Base-by-base conservation (phyloP, 371 early-diverging fungal species). In the Catenaria anguillulae region DNA sequence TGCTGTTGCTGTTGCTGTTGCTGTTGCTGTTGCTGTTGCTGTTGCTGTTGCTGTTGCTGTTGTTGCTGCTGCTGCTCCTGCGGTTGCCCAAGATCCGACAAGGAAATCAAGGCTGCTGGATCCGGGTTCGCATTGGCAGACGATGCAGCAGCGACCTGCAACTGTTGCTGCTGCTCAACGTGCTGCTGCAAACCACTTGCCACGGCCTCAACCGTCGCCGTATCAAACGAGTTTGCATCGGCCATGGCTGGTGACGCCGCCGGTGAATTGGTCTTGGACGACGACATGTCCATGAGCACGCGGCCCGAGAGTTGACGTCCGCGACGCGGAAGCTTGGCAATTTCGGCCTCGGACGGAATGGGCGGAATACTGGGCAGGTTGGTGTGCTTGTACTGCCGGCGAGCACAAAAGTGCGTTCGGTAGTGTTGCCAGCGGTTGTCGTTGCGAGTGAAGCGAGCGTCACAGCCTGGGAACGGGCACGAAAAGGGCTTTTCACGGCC, bases 371-470 rank as follows among this genome's bases (percentile, higher is more conserved):
- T 12, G 21, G 52, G 52, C 52, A 50, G 52, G 52, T 29, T 29
- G 15, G 52, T 31, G 29, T 24, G 24, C 31, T 50, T 50, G 52
- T 15, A 50, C 8, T 8, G 13, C 29, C 52, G 52, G 13, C 52
- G 26, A 13, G 52, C 29, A 1, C 29, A 26, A 29, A 50, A 50
- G 17, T 50, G 52, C 29, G 52, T 50, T 3, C 45, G 45, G 45
- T 43, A 43, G 17, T 43, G 45, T 43, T 31, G 4, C 52, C 26
- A 31, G 29, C 29, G n/a, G 8, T n/a, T 26, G 2, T 88, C 88
- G 12, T 84, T 84, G 34, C 88, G 79, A 61, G 85, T 81, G 63
- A 88, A 88, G 5, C 78, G 73, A 65, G 84, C 84, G 29, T 79
- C 77, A 64, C 88, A 88, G 12, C 78, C 79, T 36, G 74, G 74